These are phyloP conservation scores for Fraxinus pennsylvanica DNA, from an alignment of 257 asterid species.

Conservation along the genomic window DNA sequence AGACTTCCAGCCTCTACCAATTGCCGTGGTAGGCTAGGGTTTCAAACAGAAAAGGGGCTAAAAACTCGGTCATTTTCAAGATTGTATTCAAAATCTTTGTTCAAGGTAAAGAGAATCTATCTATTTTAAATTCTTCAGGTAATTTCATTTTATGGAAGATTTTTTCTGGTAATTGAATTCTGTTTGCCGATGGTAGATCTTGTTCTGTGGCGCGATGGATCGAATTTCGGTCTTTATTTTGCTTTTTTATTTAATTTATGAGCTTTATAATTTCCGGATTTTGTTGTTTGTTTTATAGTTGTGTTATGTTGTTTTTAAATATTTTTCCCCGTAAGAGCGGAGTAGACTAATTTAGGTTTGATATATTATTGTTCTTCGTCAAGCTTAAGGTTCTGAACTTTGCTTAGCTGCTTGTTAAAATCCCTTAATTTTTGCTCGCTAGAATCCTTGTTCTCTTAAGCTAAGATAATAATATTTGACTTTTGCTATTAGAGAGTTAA, in stretches of 20 bases:
- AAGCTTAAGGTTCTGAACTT: conserved; percentile 8
- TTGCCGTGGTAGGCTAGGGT: conserved; percentile 34
- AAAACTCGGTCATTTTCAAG: not conserved
- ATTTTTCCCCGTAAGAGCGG: not conserved
- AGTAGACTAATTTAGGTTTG: not conserved
- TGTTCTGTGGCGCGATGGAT: conserved; percentile 15
- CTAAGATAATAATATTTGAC: not conserved
- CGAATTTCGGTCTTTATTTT: not conserved
- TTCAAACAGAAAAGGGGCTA: conserved; percentile 26
- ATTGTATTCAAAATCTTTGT: not conserved
- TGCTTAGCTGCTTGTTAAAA: not conserved
- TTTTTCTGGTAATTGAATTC: conserved; percentile 2
- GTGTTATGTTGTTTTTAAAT: no score
- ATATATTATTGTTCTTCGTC: not conserved
- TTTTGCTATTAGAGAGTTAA: not conserved
- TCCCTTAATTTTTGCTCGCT: conserved; percentile 1
- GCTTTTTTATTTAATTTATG: no score
- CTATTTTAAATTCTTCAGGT: conserved; percentile 10
- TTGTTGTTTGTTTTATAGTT: no score
- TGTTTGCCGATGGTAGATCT: conserved; percentile 28
- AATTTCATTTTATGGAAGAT: conserved; percentile 3
- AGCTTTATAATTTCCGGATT: no score
- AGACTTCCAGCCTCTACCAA: conserved; percentile 16
- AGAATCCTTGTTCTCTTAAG: not conserved
- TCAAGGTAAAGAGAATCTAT: conserved; percentile 27